Evolutionary conservation across 139 green algal species (phyloP).

Genomic region (Axilococcus clingmanii): DNA sequence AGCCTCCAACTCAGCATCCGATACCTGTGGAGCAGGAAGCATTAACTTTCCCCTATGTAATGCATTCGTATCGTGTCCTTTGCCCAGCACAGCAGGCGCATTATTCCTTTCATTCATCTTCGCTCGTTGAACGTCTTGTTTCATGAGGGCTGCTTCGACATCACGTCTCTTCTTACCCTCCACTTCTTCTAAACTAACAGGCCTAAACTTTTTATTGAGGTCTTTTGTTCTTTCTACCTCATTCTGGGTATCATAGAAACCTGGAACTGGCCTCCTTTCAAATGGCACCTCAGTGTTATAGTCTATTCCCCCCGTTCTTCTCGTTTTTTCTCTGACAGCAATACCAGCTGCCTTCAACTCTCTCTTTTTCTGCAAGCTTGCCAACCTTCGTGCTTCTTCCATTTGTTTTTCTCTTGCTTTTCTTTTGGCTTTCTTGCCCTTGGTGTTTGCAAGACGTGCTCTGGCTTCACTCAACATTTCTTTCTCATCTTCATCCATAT

Average conservation of each 20-base stretch:
- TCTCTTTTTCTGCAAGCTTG: slow-evolving; percentile 90
- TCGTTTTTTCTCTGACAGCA: slow-evolving; percentile 32
- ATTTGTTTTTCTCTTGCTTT: slow-evolving; percentile 96
- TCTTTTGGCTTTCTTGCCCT: slow-evolving; percentile 98
- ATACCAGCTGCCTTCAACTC: slow-evolving; percentile 81
- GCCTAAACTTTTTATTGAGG: slow-evolving; percentile 72
- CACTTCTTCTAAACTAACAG: slow-evolving; percentile 79
- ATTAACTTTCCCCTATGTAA: slow-evolving; percentile 75
- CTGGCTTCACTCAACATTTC: slow-evolving; percentile 98
- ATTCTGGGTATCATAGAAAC: slow-evolving; percentile 80
- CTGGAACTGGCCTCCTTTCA: slow-evolving; percentile 73
- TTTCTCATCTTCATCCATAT: slow-evolving; percentile 99
- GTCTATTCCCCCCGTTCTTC: slow-evolving; percentile 49
- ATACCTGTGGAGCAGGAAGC: slow-evolving; percentile 74
- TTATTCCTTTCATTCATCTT: slow-evolving; percentile 56
- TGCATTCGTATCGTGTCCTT: slow-evolving; percentile 56
- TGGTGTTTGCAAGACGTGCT: slow-evolving; percentile 94
- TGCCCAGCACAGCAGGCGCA: slow-evolving; percentile 45
- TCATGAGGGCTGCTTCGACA: slow-evolving; percentile 77
- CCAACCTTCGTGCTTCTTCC: slow-evolving; percentile 92
- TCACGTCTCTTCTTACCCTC: slow-evolving; percentile 73
- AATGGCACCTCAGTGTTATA: slow-evolving; percentile 89
- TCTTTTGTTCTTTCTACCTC: slow-evolving; percentile 56
- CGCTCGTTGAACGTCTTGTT: slow-evolving; percentile 67
- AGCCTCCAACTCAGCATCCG: slow-evolving; percentile 81